Percentiles rank a stretch among this genome's conserved stretches.
Conservation (phyloP, 345 rosid species). For the Eucalyptus virginea region DNA sequence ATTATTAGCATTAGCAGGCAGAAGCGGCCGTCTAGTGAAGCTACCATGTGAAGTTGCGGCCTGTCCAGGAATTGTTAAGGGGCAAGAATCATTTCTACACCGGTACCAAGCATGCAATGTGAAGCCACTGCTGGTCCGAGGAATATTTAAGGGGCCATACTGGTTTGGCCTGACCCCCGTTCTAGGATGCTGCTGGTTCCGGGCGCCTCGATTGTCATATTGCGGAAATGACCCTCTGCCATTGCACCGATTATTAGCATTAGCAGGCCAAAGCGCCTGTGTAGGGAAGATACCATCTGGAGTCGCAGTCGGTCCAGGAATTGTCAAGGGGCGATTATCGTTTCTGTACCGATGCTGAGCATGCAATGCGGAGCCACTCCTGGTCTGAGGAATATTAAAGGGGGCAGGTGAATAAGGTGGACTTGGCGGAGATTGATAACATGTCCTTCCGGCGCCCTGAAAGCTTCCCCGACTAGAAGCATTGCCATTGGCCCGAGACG, state of each 20-base stretch:
- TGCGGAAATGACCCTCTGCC: conserved; percentile 1
- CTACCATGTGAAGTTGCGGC: neutral
- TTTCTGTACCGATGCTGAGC: neutral
- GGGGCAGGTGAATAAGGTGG: neutral
- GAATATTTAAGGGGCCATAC: neutral
- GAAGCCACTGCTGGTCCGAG: neutral
- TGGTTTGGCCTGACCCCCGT: neutral
- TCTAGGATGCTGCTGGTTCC: neutral
- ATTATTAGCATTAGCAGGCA: neutral
- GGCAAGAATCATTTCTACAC: neutral
- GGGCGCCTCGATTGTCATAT: conserved; percentile 1
- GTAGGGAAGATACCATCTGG: neutral
- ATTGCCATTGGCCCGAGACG: neutral
- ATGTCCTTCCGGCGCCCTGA: neutral
- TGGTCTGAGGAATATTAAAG: neutral
- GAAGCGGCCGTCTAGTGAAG: fast-evolving
- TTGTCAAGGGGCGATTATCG: neutral
- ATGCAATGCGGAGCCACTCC: neutral
- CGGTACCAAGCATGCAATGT: neutral
- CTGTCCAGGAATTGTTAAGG: neutral
- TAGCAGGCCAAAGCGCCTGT: neutral
- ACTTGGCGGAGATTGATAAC: neutral
- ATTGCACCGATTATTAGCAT: neutral
- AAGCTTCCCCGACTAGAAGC: neutral
- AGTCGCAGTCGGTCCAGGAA: neutral